Percentiles rank a stretch among this genome's conserved stretches.
Evolutionary conservation across 768 basidiomycete species (phyloP).

Genomic region (Suillus tomentosus): DNA sequence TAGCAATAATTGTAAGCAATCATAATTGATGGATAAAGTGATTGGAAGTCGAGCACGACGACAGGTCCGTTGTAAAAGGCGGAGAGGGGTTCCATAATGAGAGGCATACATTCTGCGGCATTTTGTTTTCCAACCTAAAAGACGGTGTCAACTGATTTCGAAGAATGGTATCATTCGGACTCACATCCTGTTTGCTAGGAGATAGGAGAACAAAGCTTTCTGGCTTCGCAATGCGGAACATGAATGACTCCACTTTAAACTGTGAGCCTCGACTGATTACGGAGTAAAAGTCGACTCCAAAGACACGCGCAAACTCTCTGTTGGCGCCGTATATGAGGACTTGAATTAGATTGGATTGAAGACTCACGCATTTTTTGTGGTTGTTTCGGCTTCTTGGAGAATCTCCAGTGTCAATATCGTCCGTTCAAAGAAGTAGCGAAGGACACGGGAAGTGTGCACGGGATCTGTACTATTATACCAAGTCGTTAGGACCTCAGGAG

Average conservation of each 20-base stretch:
- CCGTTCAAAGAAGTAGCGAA: conserved; percentile 68
- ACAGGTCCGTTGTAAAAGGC: conserved; percentile 93
- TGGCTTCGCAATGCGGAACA: conserved; percentile 96
- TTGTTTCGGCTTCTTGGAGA: conserved; percentile 75
- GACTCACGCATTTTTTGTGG: conserved; percentile 85
- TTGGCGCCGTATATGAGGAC: background rate
- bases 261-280: conserved; percentile 95
- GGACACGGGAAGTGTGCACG: conserved; percentile 51
- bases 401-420: conserved; percentile 74
- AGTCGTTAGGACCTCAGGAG: conserved; percentile 55
- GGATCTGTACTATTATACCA: conserved; percentile 70
- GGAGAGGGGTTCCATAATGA: conserved; percentile 93
- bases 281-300: conserved; percentile 96
- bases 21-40: conserved; percentile 96
- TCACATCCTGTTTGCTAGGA: conserved; percentile 84
- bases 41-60: conserved; percentile 94
- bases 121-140: conserved; percentile 91
- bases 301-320: conserved; percentile 96
- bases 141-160: background rate
- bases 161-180: background rate
- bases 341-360: background rate
- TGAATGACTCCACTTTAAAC: conserved; percentile 98
- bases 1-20: conserved; percentile 98
- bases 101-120: conserved; percentile 92
- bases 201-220: conserved; percentile 91